phyloP scores from a whole-genome alignment of 345 rosid genomes.

The Rhodomyrtus tomentosa region DNA sequence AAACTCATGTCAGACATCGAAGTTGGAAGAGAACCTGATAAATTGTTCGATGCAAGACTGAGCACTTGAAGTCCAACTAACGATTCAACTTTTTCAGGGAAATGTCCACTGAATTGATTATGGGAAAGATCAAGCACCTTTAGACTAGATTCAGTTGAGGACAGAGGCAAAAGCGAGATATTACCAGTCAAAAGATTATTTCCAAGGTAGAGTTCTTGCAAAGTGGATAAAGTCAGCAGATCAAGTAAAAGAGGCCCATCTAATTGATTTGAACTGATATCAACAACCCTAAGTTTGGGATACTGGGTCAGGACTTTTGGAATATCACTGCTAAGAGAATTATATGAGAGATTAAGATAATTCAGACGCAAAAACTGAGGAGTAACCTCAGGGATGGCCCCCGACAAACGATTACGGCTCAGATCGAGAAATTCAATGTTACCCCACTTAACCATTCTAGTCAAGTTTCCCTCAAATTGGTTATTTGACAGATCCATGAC shows the following conservation, averaged over 20 bases:
- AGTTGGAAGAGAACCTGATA: conserved; percentile 82
- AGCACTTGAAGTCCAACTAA: conserved; percentile 59
- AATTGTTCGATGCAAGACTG: conserved; percentile 66
- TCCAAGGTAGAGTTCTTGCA: conserved; percentile 67
- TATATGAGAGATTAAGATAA: conserved; percentile 78
- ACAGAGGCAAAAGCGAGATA: conserved; percentile 30
- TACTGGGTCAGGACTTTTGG: conserved; percentile 53
- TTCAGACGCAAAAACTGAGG: conserved; percentile 81
- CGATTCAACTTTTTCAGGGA: conserved; percentile 61
- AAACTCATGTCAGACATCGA: conserved; percentile 59
- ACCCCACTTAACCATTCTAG: conserved; percentile 72
- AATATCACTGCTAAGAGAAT: conserved; percentile 55
- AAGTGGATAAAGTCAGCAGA: conserved; percentile 49
- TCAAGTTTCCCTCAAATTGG: conserved; percentile 67
- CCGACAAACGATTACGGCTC: conserved; percentile 66
- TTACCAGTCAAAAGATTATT: conserved; percentile 57
- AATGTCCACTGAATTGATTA: conserved; percentile 56
- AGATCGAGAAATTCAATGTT: conserved; percentile 80
- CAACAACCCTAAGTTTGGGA: conserved; percentile 79
- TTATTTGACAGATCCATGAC: conserved; percentile 87
- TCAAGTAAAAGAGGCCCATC: conserved; percentile 53
- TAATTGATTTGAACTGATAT: conserved; percentile 66
- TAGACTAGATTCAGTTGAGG: conserved; percentile 38
- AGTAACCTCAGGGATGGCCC: conserved; percentile 61
- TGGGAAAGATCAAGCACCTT: conserved; percentile 73